Conservation (phyloP, 106 monocot species). For the Cymbidium sinense region DNA sequence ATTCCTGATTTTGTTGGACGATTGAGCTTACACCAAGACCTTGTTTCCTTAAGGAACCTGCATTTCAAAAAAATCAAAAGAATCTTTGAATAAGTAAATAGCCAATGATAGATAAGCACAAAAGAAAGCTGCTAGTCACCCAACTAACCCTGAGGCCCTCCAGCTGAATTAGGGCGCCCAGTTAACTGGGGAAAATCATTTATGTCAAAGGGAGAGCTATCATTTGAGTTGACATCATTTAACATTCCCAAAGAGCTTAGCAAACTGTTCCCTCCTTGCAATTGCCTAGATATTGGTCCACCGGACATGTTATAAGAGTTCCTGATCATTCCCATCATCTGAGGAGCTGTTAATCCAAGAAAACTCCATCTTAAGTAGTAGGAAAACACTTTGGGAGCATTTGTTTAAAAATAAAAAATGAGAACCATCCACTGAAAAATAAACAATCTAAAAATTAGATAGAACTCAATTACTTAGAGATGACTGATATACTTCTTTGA, state of each 20-base stretch:
- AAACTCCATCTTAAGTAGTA: neutral
- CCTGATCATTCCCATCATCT: conserved; percentile 90
- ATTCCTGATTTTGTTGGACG: conserved; percentile 96
- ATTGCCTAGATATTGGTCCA: conserved; percentile 57
- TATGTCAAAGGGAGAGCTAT: conserved; percentile 84
- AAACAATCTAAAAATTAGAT: too few species aligned
- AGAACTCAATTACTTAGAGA: too few species aligned
- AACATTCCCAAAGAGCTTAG: conserved; percentile 82
- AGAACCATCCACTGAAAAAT: neutral
- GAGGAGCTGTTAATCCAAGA: conserved; percentile 36
- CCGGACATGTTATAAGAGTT: conserved; percentile 76
- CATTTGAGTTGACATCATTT: conserved; percentile 68
- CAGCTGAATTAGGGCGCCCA: conserved; percentile 88
- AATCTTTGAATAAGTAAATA: neutral
- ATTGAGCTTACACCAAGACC: conserved; percentile 83
- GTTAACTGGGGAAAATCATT: conserved; percentile 96
- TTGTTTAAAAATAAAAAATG: neutral
- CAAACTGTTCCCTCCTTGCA: conserved; percentile 62
- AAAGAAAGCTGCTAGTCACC: conserved; percentile 23
- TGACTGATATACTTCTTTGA: too few species aligned
- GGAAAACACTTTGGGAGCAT: neutral
- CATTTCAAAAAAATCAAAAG: conserved; percentile 18
- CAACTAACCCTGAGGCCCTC: conserved; percentile 87
- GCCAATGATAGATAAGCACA: neutral
- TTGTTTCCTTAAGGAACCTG: conserved; percentile 83